Evolutionary conservation across 1,139 yeast species (phyloP).

Genomic region (Yamadazyma taylorii): DNA sequence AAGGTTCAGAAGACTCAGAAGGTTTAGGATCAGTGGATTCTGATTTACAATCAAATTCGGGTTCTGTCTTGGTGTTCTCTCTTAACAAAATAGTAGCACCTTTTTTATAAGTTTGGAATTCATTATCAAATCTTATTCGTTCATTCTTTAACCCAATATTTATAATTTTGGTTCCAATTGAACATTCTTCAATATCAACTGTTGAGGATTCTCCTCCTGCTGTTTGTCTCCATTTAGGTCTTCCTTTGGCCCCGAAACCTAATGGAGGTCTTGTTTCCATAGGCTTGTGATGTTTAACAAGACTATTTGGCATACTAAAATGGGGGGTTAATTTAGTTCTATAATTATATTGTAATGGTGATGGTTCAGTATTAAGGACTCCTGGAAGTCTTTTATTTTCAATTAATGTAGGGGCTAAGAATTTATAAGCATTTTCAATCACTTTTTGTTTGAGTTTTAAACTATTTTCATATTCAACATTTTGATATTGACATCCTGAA

Average conservation of each 20-base stretch:
- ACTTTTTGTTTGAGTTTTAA: slow-evolving; percentile 70
- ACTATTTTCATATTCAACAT: slow-evolving; percentile 70
- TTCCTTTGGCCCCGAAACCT: slow-evolving; percentile 87
- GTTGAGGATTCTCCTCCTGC: slow-evolving; percentile 53
- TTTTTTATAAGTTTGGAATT: slow-evolving; percentile 60
- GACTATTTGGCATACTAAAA: slow-evolving; percentile 71
- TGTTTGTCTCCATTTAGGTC: slow-evolving; percentile 65
- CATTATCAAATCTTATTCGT: slow-evolving; percentile 51
- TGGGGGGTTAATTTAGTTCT: slow-evolving; percentile 96
- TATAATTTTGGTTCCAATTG: slow-evolving; percentile 79
- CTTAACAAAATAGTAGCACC: slow-evolving; percentile 88
- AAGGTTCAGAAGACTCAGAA: too few species aligned
- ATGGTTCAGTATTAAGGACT: slow-evolving; percentile 66
- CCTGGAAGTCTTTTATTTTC: slow-evolving; percentile 49
- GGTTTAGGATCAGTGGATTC: slow-evolving; percentile 43
- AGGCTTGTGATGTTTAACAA: slow-evolving; percentile 28
- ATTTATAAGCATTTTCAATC: slow-evolving; percentile 78
- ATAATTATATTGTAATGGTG: slow-evolving; percentile 76
- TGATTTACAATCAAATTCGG: slow-evolving; percentile 24
- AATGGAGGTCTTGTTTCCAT: slow-evolving; percentile 60
- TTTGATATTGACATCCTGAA: slow-evolving; percentile 92
- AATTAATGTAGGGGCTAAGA: slow-evolving; percentile 57
- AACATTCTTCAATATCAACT: slow-evolving; percentile 90
- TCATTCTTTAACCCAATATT: slow-evolving; percentile 76
- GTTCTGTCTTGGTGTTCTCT: slow-evolving; percentile 59